Percentiles rank a stretch among this genome's conserved stretches.
These are phyloP conservation scores for Ophidiomyces ophidiicola DNA, from an alignment of 2,329 filamentous ascomycete species.

Conservation along the genomic window DNA sequence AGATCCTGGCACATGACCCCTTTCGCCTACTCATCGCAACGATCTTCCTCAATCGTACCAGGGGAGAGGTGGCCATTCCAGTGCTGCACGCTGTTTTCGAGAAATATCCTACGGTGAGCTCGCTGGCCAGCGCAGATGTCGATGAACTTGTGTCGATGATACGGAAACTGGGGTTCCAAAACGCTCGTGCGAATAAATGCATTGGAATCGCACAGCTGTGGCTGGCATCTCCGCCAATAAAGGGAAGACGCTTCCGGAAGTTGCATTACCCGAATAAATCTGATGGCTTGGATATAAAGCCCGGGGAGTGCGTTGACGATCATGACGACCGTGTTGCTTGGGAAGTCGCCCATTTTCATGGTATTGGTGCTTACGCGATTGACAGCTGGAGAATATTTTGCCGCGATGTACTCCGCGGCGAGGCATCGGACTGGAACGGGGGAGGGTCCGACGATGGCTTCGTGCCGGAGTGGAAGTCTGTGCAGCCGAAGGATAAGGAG, in stretches of 20 bases:
- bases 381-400: constrained; percentile 94
- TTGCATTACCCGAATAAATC: constrained; percentile 43
- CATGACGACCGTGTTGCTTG: constrained; percentile 47
- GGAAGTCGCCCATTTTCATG: constrained; percentile 77
- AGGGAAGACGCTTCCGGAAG: constrained; percentile 45
- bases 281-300: constrained; percentile 39
- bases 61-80: constrained; percentile 61
- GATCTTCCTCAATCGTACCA: constrained; percentile 73
- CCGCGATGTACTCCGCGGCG: constrained; percentile 59
- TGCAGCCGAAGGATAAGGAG: constrained; percentile 74
- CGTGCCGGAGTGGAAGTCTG: constrained; percentile 83
- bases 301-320: constrained; percentile 38
- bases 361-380: constrained; percentile 63
- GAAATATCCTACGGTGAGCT: constrained; percentile 53
- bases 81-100: constrained; percentile 57
- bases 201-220: constrained; percentile 60
- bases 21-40: constrained; percentile 73
- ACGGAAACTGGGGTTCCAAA: constrained; percentile 57
- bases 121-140: constrained; percentile 47
- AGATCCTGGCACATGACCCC: constrained; percentile 59
- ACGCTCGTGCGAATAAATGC: constrained; percentile 54
- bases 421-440: constrained; percentile 56
- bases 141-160: constrained; percentile 52
- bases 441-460: constrained; percentile 41
- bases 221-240: constrained; percentile 49